Evolutionary conservation across 768 basidiomycete genomes (phyloP), one percentile per base, ranked within the genome.

Genomic region (Strobilomyces dryophilus): DNA sequence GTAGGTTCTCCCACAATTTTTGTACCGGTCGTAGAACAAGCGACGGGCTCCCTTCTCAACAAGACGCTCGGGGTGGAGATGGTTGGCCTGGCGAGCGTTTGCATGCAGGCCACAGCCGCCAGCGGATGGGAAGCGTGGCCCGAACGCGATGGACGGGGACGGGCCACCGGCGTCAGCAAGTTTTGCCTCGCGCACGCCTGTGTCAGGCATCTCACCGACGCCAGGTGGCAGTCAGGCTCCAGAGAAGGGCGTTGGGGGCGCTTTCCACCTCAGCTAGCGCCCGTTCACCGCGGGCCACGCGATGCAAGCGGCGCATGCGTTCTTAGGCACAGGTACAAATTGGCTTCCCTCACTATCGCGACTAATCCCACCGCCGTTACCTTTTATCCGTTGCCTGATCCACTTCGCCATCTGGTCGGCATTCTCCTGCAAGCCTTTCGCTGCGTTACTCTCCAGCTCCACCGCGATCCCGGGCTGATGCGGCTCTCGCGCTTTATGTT

Each of bases 281-380:
- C 73, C 98, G 26, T 98, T 98, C 65, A 81, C 92, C 36, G 93
- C 98, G 18, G 97, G 97, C 0, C 97, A 98, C 68, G 89, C 95
- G 27, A n/a, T n/a, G n/a, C n/a, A n/a, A n/a, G n/a, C n/a, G n/a
- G n/a, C n/a, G n/a, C n/a, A n/a, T n/a, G n/a, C n/a, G n/a, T n/a
- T n/a, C n/a, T n/a, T n/a, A n/a, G n/a, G n/a, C n/a, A n/a, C n/a
- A n/a, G n/a, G n/a, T n/a, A n/a, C n/a, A n/a, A n/a, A n/a, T n/a
- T n/a, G n/a, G n/a, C n/a, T n/a, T n/a, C n/a, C n/a, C n/a, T n/a
- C n/a, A n/a, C n/a, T n/a, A n/a, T n/a, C n/a, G n/a, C n/a, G n/a
- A n/a, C n/a, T n/a, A n/a, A n/a, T n/a, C n/a, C n/a, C n/a, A n/a
- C n/a, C n/a, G n/a, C n/a, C n/a, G n/a, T n/a, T n/a, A n/a, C n/a